These are phyloP conservation scores for Sicyos baderoa DNA, from an alignment of 306 rosid species.

Conservation along the genomic window DNA sequence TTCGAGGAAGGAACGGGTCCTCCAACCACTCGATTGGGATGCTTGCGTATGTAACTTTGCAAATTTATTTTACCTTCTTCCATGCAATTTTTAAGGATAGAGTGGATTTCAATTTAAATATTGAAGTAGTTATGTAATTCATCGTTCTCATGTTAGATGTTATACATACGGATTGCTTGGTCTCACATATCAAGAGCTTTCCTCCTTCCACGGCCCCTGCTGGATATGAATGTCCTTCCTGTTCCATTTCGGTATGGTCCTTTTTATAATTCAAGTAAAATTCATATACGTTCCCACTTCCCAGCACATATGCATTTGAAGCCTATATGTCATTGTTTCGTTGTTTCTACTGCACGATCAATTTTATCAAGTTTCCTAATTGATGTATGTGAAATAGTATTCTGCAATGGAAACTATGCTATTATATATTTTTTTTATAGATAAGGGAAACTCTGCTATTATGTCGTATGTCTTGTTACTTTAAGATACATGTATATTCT, in stretches of 20 bases:
- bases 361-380: background rate
- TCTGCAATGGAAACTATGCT: background rate
- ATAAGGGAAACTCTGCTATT: slow-evolving; percentile 7
- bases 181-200: slow-evolving; percentile 83
- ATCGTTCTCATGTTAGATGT: slow-evolving; percentile 46
- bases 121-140: slow-evolving; percentile 22
- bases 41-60: slow-evolving; percentile 76
- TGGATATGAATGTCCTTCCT: slow-evolving; percentile 84
- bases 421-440: too few relatives aligned
- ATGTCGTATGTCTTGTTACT: background rate
- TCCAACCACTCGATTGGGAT: slow-evolving; percentile 83
- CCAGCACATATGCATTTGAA: background rate
- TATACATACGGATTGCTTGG: slow-evolving; percentile 85
- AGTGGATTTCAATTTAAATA: slow-evolving; percentile 10
- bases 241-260: slow-evolving; percentile 71
- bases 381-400: background rate
- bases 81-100: slow-evolving; percentile 2
- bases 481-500: slow-evolving; percentile 17
- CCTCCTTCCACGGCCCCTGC: slow-evolving; percentile 96
- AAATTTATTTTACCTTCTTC: slow-evolving; percentile 19
- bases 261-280: background rate
- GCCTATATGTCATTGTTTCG: background rate
- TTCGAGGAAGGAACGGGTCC: slow-evolving; percentile 64
- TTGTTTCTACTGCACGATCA: background rate
- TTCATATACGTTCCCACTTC: background rate